Evolutionary conservation across 257 asterid genomes (phyloP), one percentile per base, ranked within the genome.

Genomic region (Oldenlandia corymbosa): DNA sequence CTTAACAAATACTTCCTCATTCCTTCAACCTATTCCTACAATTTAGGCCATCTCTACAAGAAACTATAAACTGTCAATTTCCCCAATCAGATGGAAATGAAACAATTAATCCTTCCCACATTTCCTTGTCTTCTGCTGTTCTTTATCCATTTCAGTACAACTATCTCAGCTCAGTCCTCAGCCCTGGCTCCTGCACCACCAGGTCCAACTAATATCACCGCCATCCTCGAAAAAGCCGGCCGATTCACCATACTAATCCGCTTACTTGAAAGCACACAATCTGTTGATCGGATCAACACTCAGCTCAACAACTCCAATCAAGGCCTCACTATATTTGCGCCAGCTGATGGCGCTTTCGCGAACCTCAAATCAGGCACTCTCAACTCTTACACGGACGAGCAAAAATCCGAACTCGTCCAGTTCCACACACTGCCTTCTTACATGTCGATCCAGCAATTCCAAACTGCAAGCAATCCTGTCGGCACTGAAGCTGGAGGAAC

Each of bases 401-500:
- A 77, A 58, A 76, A 83, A 48, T 23, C 68, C 37, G 80, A 81
- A 4, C 75, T 83, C 5, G 42, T 83, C 10, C 83, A 83, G 34
- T 83, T 78, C 62, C 86, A 81, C 53, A 72, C 74, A 57, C 70
- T 83, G 62, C 83, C 86, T 36, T 32, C 77, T 14, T 67, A 59
- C 27, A 34, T 71, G 57, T 58, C 86, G 0, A n/a, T 74, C 13
- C 52, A 81, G 1, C 84, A 78, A 64, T 84, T 84, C 71, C 74
- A 82, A 45, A 84, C 88, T 20, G 63, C 69, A 0, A 84, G 83
- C 68, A 76, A 82, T 31, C 91, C 93, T 0, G 7, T 85, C 23
- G 64, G 72, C 42, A 85, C 93, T 1, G 77, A 74, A 12, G 89
- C 87, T 0, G 94, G 89, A 14, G 83, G 82, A 46, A 73, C 70